phyloP scores from a whole-genome alignment of 805 yeast species.

The Candida mattraensis region DNA sequence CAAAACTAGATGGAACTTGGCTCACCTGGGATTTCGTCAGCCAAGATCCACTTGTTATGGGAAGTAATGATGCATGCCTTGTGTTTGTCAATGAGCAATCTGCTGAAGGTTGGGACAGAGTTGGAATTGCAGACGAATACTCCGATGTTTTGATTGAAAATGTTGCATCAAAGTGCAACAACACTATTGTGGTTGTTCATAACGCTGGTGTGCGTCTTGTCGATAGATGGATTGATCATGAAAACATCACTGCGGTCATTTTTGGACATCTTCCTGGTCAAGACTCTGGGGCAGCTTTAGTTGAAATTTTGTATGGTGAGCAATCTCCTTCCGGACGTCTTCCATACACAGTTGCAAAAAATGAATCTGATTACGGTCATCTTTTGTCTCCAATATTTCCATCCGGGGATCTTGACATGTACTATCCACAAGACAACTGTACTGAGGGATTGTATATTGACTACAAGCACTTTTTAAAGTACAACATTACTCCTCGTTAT shows the following conservation, averaged over 20 bases:
- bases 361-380: conserved; percentile 40
- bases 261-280: conserved; percentile 38
- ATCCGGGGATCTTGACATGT: conserved; percentile 30
- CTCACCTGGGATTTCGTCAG: conserved; percentile 28
- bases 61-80: conserved; percentile 45
- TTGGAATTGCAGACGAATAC: conserved; percentile 56
- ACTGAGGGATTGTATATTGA: conserved; percentile 52
- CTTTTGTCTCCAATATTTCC: conserved; percentile 35
- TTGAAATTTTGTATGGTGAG: conserved; percentile 60
- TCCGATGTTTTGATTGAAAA: conserved; percentile 48
- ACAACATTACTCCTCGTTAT: conserved; percentile 53
- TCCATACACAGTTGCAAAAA: conserved; percentile 63
- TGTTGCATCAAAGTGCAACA: conserved; percentile 49
- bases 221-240: conserved; percentile 55
- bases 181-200: conserved; percentile 59
- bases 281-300: conserved; percentile 54
- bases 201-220: conserved; percentile 61
- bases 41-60: conserved; percentile 46
- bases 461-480: conserved; percentile 57
- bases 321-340: conserved; percentile 62
- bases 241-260: conserved; percentile 57
- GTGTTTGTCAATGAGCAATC: conserved; percentile 55
- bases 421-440: conserved; percentile 43
- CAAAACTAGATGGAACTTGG: conserved; percentile 26
- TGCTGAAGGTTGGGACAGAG: conserved; percentile 60